Evolutionary conservation across 139 green algal genomes (phyloP), one percentile per base, ranked within the genome.

Genomic region (Micractinium sp.): DNA sequence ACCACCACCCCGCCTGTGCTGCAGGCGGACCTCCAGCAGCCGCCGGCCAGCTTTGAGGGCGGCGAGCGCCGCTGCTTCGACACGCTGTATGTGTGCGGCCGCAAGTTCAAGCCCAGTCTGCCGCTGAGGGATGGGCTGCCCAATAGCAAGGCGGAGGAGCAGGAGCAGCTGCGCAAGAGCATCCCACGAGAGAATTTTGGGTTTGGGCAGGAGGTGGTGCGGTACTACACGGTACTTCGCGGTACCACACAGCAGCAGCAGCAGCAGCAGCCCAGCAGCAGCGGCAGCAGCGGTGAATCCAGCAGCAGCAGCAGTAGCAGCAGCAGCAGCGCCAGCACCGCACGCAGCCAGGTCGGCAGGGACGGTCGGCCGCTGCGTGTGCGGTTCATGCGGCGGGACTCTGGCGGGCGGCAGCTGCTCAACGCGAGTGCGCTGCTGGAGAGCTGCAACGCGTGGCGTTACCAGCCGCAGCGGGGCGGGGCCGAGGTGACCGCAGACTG

Each of bases 61-160:
- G 81, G 60, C 56, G 81, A 86, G 60, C 81, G 75, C 56, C 81
- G 81, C 56, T 86, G 81, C 56, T 86, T 86, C 56, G 27, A 56
- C 47, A 47, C 15, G 33, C 5, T 86, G 81, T 35, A 76, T 29
- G 61, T 86, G 56, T 86, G 81, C 33, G 81, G 81, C n/a, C n/a
- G 56, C 31, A 31, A 33, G 18, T 86, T 86, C 56, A 75, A 75
- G 33, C 47, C 81, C 4, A 19, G 16, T 18, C 35, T 22, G 33
- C n/a, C 56, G 56, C 81, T 86, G 60, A 33, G 75, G 56, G 1
- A 56, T 22, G n/a, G 33, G 31, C 2, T 75, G 81, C 56, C 81
- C 14, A 13, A 56, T n/a, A n/a, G 18, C 9, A 33, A 33, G 20
- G 56, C 38, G 14, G 56, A 35, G 60, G 81, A 36, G 60, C 56